A percentile compares a stretch with the other conserved stretches of the same genome.
These are phyloP conservation scores for sorghum (Sorghum bicolor) DNA, from an alignment of 176 grass and related monocot genomes.

Conservation along the genomic window DNA sequence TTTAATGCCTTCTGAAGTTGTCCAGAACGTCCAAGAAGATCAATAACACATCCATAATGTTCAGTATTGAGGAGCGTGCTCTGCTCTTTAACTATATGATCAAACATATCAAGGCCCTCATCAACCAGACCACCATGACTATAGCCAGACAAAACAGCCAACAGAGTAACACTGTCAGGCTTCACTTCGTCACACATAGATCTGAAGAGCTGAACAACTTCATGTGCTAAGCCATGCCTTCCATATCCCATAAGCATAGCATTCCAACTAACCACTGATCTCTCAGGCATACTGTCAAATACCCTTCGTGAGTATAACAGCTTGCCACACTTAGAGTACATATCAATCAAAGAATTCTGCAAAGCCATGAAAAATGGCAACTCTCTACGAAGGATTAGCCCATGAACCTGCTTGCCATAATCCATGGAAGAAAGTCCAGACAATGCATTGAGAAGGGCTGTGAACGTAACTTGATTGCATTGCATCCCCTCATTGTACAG, in stretches of 20 bases:
- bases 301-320: slow-evolving; percentile 58
- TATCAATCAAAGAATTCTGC: slow-evolving; percentile 78
- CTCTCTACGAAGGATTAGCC: slow-evolving; percentile 49
- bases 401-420: slow-evolving; percentile 76
- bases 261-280: slow-evolving; percentile 73
- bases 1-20: slow-evolving; percentile 50
- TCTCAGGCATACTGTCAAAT: slow-evolving; percentile 64
- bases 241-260: slow-evolving; percentile 66
- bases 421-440: slow-evolving; percentile 63
- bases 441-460: slow-evolving; percentile 55
- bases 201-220: slow-evolving; percentile 57
- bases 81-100: slow-evolving; percentile 57
- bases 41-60: slow-evolving; percentile 71
- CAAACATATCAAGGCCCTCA: slow-evolving; percentile 63
- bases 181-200: slow-evolving; percentile 47
- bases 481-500: slow-evolving; percentile 64
- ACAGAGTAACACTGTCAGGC: slow-evolving; percentile 58
- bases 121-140: slow-evolving; percentile 68
- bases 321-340: slow-evolving; percentile 75
- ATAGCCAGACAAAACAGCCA: slow-evolving; percentile 62
- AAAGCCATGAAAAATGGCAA: slow-evolving; percentile 58
- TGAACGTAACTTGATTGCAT: slow-evolving; percentile 75
- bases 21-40: slow-evolving; percentile 78
- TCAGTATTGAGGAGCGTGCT: slow-evolving; percentile 33
- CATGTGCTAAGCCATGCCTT: slow-evolving; percentile 63